A percentile compares a stretch with the other conserved stretches of the same genome.
phyloP scores from a whole-genome alignment of 1,139 yeast genomes.

The Zhuliangozyma parablackwelliae region DNA sequence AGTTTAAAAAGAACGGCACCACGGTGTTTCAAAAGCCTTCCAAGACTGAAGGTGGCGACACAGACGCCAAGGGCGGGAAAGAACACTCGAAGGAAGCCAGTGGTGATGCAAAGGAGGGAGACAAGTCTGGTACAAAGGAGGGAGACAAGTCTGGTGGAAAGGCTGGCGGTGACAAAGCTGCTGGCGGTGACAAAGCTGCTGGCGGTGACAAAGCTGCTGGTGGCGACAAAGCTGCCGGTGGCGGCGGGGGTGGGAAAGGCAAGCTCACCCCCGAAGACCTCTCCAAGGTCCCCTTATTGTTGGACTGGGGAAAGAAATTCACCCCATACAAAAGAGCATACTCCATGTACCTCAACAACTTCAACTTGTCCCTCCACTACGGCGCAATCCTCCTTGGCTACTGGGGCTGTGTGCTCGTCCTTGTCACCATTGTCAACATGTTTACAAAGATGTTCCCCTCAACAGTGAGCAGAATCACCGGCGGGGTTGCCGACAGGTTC shows the following conservation, averaged over 20 bases:
- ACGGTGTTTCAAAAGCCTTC: neutral
- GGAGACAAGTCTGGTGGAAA: conserved; percentile 1
- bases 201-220: conserved; percentile 3
- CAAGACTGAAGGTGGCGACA: too few species aligned
- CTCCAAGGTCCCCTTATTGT: conserved; percentile 4
- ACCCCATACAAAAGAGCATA: conserved; percentile 7
- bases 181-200: conserved; percentile 3
- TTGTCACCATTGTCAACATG: conserved; percentile 36
- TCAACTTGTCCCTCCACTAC: conserved; percentile 35
- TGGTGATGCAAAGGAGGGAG: neutral
- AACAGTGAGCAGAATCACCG: conserved; percentile 9
- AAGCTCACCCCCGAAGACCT: neutral
- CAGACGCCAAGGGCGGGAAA: neutral
- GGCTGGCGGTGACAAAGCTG: conserved; percentile 3
- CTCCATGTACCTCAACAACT: conserved; percentile 6
- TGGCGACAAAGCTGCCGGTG: conserved; percentile 1
- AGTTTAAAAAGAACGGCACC: conserved; percentile 3
- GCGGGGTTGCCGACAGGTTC: conserved; percentile 10
- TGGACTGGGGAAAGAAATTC: conserved; percentile 5
- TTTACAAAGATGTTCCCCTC: conserved; percentile 25
- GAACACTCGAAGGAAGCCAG: neutral
- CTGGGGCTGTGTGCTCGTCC: conserved; percentile 43
- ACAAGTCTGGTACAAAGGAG: neutral
- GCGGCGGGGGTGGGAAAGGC: neutral
- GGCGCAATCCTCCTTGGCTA: conserved; percentile 48